Percentiles rank a stretch among this genome's conserved stretches.
phyloP scores from a whole-genome alignment of 2,329 filamentous ascomycete species.

The Sphaerulina vaccinii region DNA sequence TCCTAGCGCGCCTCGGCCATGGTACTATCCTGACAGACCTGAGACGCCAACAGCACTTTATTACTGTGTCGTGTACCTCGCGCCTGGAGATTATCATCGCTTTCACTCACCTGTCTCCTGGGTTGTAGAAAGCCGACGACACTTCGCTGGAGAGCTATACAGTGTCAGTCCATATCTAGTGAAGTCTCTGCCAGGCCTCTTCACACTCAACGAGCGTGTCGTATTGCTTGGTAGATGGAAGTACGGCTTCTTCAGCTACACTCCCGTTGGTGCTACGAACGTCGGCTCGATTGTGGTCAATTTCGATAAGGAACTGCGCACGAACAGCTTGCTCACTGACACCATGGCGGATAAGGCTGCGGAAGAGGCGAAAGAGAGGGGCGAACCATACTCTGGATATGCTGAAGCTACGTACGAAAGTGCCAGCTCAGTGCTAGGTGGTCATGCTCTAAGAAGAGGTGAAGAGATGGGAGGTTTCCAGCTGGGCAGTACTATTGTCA shows the following conservation, averaged over 20 bases:
- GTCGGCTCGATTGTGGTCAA: constrained; percentile 96
- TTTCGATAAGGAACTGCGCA: constrained; percentile 90
- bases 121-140: constrained; percentile 92
- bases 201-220: constrained; percentile 94
- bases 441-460: constrained; percentile 78
- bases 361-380: constrained; percentile 69
- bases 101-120: constrained; percentile 95
- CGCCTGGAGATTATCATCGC: constrained; percentile 95
- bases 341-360: constrained; percentile 86
- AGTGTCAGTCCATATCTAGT: constrained; percentile 94
- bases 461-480: constrained; percentile 99
- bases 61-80: constrained; percentile 93
- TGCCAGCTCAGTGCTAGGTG: constrained; percentile 74
- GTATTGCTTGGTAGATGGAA: constrained; percentile 92
- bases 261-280: constrained; percentile 93
- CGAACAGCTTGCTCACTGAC: constrained; percentile 88
- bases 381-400: constrained; percentile 85
- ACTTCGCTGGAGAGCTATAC: constrained; percentile 95
- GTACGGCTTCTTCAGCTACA: constrained; percentile 96
- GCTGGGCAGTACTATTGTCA: constrained; percentile 87
- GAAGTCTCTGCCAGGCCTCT: constrained; percentile 85
- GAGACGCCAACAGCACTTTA: constrained; percentile 67
- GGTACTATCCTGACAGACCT: constrained; percentile 45
- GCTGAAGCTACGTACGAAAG: constrained; percentile 84
- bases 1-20: constrained; percentile 57